Evolutionary conservation across 202 grass and related monocot genomes (phyloP), one percentile per base, ranked within the genome.

Genomic region (Musa balbisiana): DNA sequence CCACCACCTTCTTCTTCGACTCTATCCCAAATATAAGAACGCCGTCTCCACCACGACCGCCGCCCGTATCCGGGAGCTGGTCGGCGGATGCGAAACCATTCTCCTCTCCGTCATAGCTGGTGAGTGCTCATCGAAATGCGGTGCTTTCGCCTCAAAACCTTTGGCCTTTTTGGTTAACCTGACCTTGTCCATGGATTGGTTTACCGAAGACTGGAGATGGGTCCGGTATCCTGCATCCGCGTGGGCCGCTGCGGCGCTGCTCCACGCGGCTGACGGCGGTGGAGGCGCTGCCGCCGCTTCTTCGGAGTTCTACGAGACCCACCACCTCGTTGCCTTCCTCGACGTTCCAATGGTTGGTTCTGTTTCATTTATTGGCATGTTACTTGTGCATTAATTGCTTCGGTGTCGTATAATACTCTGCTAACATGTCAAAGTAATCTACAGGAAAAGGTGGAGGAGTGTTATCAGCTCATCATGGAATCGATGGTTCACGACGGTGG

Each of bases 81-180:
- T 33, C 22, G n/a, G 22, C 12, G 21, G 11, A 5, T 95, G 91
- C 74, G 95, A 92, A 66, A 22, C 5, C 56, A 25, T 62, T 62
- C 87, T 99, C 51, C 74, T 99, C 64, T 82, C 91, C 0, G 80
- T 81, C 62, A 76, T 94, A 23, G 13, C 81, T 49, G 95, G 95
- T 98, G 79, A 29, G 84, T 84, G 68, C 26, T 78, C 73, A 43
- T 66, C 20, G 19, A 65, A 66, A 77, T 78, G 10, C 29, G 6
- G 23, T 13, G 52, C 11, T 52, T 65, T 52, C 29, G 10, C 25
- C 27, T 59, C 14, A 24, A 51, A 50, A 49, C 33, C 33, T 43
- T 6, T 29, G 0, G 29, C 33, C 27, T 56, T 55, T 66, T 49
- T 9, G 1, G 25, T 15, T 14, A 25, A 43, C 1, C 73, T 53